Conservation (phyloP, 441 rosid genomes). For the Raphanus hybrid region DNA sequence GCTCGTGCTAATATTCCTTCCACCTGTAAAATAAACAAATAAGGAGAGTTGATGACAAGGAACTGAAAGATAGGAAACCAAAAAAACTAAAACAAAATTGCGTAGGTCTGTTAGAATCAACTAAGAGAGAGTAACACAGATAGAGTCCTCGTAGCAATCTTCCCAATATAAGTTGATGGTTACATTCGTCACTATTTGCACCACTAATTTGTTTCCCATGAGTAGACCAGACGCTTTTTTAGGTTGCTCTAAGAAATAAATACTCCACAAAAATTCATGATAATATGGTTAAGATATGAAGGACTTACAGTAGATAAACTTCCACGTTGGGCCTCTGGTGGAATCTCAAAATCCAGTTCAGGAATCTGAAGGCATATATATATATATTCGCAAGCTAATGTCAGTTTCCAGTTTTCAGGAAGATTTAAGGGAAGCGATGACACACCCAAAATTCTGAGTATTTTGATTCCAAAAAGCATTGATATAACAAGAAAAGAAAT, state of each 20-base stretch:
- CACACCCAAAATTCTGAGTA: no score
- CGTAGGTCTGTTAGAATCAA: no score
- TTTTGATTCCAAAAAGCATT: no score
- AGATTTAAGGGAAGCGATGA: background rate
- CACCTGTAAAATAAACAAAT: conserved; percentile 48
- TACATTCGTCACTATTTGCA: no score
- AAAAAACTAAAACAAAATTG: no score
- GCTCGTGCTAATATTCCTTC: conserved; percentile 89
- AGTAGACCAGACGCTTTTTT: no score
- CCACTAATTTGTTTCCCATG: background rate
- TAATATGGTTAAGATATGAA: background rate
- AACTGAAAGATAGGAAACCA: no score
- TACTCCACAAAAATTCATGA: background rate
- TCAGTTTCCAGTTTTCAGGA: conserved; percentile 15
- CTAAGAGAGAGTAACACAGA: no score
- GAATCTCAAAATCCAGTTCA: conserved; percentile 91
- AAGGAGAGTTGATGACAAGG: background rate
- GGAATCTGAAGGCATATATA: conserved; percentile 66
- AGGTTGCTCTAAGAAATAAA: background rate
- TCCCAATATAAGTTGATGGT: no score
- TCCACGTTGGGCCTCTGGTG: conserved; percentile 96
- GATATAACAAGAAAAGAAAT: background rate
- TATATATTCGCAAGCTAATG: conserved; percentile 9
- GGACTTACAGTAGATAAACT: conserved; percentile 80
- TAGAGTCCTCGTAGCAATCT: background rate